A percentile compares a stretch with the other conserved stretches of the same genome.
Evolutionary conservation across 2,329 filamentous ascomycete species (phyloP).

Genomic region (Tolypocladium ovalisporum): DNA sequence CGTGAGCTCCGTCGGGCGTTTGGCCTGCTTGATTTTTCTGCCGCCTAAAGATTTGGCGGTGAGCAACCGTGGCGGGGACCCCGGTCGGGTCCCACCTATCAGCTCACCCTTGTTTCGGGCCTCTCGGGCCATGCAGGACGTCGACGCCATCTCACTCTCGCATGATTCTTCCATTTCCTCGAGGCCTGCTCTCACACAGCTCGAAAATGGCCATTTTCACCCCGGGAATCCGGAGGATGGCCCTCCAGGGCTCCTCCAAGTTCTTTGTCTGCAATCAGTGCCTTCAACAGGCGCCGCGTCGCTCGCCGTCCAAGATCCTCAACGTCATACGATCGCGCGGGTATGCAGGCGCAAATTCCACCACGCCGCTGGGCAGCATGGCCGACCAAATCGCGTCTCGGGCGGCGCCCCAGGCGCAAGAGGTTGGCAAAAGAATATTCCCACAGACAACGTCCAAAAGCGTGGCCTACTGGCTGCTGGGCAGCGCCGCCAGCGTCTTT

Average conservation of each 20-base stretch:
- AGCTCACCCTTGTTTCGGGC: conserved; percentile 10
- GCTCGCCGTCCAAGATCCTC: conserved; percentile 26
- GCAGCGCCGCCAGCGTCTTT: conserved; percentile 86
- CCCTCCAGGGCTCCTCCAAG: conserved; percentile 25
- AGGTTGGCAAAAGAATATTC: conserved; percentile 27
- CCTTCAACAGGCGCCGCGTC: conserved; percentile 21
- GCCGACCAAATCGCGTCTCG: conserved; percentile 14
- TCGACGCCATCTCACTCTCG: not conserved
- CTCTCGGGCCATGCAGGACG: not conserved
- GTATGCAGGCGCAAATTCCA: conserved; percentile 22
- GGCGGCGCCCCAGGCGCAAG: conserved; percentile 4
- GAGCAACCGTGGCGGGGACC: conserved; percentile 16
- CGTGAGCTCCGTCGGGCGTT: not conserved
- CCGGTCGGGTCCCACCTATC: conserved; percentile 17
- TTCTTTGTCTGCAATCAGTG: conserved; percentile 40
- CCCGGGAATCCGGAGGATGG: conserved; percentile 29
- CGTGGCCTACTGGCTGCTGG: conserved; percentile 88
- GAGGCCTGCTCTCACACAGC: not conserved
- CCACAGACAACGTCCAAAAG: conserved; percentile 59
- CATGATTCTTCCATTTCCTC: not conserved
- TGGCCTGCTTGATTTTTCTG: conserved; percentile 15
- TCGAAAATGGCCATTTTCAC: conserved; percentile 30
- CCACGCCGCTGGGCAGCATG: conserved; percentile 16
- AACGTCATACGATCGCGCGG: conserved; percentile 26
- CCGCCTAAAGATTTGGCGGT: conserved; percentile 20